These are phyloP conservation scores for Catenaria anguillulae DNA, from an alignment of 371 early-diverging fungal genomes.

Conservation along the genomic window DNA sequence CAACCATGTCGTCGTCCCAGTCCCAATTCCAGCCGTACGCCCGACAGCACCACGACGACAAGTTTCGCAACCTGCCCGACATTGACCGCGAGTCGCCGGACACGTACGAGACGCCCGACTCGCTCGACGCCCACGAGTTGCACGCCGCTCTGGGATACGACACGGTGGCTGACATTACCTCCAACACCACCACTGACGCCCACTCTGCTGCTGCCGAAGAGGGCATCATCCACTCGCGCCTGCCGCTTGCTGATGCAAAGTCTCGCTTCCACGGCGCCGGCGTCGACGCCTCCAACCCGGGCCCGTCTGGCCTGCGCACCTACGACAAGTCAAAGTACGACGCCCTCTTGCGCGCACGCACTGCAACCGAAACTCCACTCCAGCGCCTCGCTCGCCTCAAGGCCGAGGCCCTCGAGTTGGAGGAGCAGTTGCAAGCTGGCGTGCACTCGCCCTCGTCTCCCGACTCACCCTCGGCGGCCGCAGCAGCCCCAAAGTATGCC, in stretches of 20 bases:
- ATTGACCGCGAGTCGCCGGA: too few relatives aligned
- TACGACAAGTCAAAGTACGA: constrained; percentile 18
- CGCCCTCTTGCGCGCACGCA: constrained; percentile 17
- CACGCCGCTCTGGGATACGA: constrained; percentile 30
- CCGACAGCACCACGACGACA: too few relatives aligned
- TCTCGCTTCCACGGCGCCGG: too few relatives aligned
- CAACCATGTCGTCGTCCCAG: too few relatives aligned
- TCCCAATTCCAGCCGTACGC: too few relatives aligned
- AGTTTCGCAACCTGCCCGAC: too few relatives aligned
- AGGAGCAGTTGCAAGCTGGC: constrained; percentile 33
- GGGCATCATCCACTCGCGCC: too few relatives aligned
- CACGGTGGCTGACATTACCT: constrained; percentile 1
- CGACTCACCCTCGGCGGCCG: constrained; percentile 16
- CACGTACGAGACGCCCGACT: constrained; percentile 11
- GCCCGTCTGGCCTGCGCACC: constrained; percentile 16
- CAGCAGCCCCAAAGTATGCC: constrained; percentile 24
- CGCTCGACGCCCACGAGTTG: constrained; percentile 75
- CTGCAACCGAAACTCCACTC: constrained; percentile 49
- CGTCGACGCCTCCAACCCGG: constrained; percentile 6
- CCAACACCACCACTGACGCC: constrained; percentile 15
- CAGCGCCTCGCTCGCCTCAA: constrained; percentile 62
- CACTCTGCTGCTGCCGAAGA: constrained; percentile 23
- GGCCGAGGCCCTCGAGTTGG: constrained; percentile 66
- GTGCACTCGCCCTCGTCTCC: too few relatives aligned
- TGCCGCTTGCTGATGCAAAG: neutral